Percentiles rank a stretch among this genome's conserved stretches.
Conservation (phyloP, 768 basidiomycete species). For the Boletus pseudo-olivaceus region DNA sequence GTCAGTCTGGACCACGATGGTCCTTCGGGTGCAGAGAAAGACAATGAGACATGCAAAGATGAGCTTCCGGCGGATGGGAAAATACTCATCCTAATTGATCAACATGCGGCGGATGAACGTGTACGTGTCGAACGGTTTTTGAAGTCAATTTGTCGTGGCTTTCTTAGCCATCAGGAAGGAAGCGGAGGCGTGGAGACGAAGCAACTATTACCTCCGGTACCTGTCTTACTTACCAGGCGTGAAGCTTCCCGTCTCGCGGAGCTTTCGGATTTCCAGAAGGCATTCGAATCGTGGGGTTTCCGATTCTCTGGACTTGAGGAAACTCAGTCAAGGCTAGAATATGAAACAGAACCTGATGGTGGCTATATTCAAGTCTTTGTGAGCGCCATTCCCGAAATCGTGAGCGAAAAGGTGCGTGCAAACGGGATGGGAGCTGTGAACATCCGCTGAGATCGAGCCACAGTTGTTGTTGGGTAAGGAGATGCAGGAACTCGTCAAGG, state of each 20-base stretch:
- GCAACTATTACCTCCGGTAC: conserved; percentile 50
- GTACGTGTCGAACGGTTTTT: conserved; percentile 85
- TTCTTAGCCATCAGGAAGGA: conserved; percentile 41
- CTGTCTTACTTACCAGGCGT: conserved; percentile 61
- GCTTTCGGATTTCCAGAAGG: conserved; percentile 39
- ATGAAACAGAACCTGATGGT: conserved; percentile 19
- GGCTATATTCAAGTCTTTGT: conserved; percentile 67
- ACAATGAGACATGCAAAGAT: conserved; percentile 14
- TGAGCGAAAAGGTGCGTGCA: conserved; percentile 59
- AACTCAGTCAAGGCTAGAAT: conserved; percentile 17
- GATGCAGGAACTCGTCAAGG: conserved; percentile 71
- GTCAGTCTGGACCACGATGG: conserved; percentile 32
- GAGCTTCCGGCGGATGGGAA: conserved; percentile 14
- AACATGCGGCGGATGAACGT: conserved; percentile 98
- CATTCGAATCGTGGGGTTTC: conserved; percentile 71
- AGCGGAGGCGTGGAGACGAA: conserved; percentile 37
- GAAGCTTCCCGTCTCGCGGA: conserved; percentile 53
- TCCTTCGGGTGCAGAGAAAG: conserved; percentile 13
- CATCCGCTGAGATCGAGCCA: conserved; percentile 10
- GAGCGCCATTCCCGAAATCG: conserved; percentile 59
- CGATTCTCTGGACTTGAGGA: conserved; percentile 41
- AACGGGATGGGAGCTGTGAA: not conserved
- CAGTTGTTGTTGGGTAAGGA: conserved; percentile 69
- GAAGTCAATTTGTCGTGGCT: conserved; percentile 68
- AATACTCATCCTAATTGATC: conserved; percentile 80